phyloP scores from a whole-genome alignment of 768 basidiomycete species.

The Cubamyces lactineus region DNA sequence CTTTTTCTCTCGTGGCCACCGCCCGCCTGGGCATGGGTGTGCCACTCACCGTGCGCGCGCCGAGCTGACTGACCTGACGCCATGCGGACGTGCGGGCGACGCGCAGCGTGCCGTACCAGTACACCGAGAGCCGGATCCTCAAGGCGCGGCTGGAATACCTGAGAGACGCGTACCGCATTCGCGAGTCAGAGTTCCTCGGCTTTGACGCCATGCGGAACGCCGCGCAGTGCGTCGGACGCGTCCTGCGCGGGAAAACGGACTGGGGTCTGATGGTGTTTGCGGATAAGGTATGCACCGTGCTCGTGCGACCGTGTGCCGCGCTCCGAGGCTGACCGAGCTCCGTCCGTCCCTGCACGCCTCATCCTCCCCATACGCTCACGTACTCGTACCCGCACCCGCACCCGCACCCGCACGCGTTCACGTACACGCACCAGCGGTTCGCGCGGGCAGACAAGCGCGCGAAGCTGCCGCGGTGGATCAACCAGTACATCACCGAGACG shows the following conservation, averaged over 20 bases:
- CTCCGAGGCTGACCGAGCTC: conserved; percentile 1
- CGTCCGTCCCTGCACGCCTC: conserved; percentile 4
- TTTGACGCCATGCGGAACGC: conserved; percentile 99
- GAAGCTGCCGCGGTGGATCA: conserved; percentile 98
- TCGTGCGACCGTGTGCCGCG: background rate
- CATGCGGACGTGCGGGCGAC: background rate
- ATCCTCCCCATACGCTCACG: too few relatives aligned
- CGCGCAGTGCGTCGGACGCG: conserved; percentile 98
- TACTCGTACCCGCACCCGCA: too few relatives aligned
- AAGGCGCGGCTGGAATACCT: conserved; percentile 97
- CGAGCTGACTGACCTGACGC: background rate
- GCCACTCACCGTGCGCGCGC: too few relatives aligned
- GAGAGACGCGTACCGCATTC: conserved; percentile 96
- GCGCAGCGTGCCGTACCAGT: conserved; percentile 91
- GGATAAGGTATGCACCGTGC: conserved; percentile 70
- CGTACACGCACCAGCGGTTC: conserved; percentile 64
- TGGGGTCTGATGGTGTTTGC: conserved; percentile 99
- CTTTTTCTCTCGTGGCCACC: background rate
- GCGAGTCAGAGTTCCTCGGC: conserved; percentile 97
- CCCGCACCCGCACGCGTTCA: too few relatives aligned
- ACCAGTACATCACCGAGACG: conserved; percentile 98
- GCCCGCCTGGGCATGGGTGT: background rate
- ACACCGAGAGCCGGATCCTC: conserved; percentile 96
- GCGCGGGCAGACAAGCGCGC: conserved; percentile 92
- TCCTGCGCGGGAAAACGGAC: conserved; percentile 96